Evolutionary conservation across 108 stramenopile genomes (phyloP), one percentile per base, ranked within the genome.

Genomic region (Cafeteria roenbergensis): DNA sequence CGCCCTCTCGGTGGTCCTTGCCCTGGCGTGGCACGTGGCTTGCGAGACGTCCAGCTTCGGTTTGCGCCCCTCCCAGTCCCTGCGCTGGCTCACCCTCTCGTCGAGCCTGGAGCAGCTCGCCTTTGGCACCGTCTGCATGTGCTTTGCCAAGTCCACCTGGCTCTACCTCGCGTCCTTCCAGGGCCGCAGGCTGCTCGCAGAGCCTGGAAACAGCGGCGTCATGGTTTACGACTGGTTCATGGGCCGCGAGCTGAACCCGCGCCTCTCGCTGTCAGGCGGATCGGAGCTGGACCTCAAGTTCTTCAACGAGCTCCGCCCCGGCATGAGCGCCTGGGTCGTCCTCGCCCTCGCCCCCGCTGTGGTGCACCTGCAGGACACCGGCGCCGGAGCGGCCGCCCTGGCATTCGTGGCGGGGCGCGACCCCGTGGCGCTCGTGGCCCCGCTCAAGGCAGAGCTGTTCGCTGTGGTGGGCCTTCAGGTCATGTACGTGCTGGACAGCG

Each of bases 191-290:
- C 66, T 89, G 57, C 73, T 95, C 62, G 91, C 93, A 34, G 74
- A 80, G 26, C 87, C 82, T 0, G 91, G 92, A 0, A 70, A 89
- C 68, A 89, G 86, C 25, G 87, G 89, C 56, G 87, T 76, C 72
- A 62, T 66, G 29, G 8, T 83, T 25, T 95, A 98, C 66, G 91
- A 98, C 79, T 93, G 88, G 73, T 98, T 86, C 73, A 92, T 95
- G 66, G 96, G 96, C 22, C 81, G 96, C 24, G 94, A 95, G 75
- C 80, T 98, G 9, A 98, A 98, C 84, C 96, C 96, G 29, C 86
- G 96, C 30, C 65, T 80, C 37, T 22, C 29, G 29, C 29, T 32
- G 30, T n/a, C n/a, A n/a, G n/a, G n/a, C n/a, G n/a, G n/a, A n/a
- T n/a, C n/a, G n/a, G 21, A 24, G 21, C 32, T 32, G 32, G 96